phyloP scores from a whole-genome alignment of 2,329 filamentous ascomycete species.

The Lachnellula hyalina region DNA sequence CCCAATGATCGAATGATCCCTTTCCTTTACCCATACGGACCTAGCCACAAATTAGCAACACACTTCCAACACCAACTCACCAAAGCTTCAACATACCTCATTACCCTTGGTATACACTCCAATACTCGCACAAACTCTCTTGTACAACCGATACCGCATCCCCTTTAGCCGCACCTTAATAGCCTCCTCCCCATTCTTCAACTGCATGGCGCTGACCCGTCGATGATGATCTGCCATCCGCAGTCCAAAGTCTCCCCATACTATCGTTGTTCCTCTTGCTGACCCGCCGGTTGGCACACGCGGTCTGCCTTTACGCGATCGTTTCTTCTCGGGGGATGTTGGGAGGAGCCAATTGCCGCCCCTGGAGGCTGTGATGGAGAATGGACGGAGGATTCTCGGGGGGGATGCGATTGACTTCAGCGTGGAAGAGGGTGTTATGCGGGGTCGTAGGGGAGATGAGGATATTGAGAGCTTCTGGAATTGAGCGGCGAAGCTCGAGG shows the following conservation, averaged over 20 bases:
- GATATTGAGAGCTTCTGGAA: slow-evolving; percentile 27
- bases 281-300: slow-evolving; percentile 88
- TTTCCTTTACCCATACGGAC: slow-evolving; percentile 99
- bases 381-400: slow-evolving; percentile 52
- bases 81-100: slow-evolving; percentile 51
- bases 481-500: slow-evolving; percentile 27
- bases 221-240: slow-evolving; percentile 92
- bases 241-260: slow-evolving; percentile 94
- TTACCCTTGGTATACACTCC: slow-evolving; percentile 95
- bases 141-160: slow-evolving; percentile 88
- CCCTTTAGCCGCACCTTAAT: slow-evolving; percentile 86
- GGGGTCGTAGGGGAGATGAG: slow-evolving; percentile 31
- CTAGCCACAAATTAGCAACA: slow-evolving; percentile 33
- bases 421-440: slow-evolving; percentile 26
- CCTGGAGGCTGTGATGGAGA: slow-evolving; percentile 62
- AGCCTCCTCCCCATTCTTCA: slow-evolving; percentile 89
- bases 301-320: slow-evolving; percentile 81
- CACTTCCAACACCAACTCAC: background rate
- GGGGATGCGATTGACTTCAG: slow-evolving; percentile 24
- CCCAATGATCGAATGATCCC: slow-evolving; percentile 96
- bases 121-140: slow-evolving; percentile 84
- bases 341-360: slow-evolving; percentile 78
- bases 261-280: slow-evolving; percentile 85
- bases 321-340: slow-evolving; percentile 72
- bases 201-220: slow-evolving; percentile 76